Evolutionary conservation across 176 grass and related monocot species (phyloP), one percentile per base, ranked within the genome.

Genomic region (Paspalum vaginatum): DNA sequence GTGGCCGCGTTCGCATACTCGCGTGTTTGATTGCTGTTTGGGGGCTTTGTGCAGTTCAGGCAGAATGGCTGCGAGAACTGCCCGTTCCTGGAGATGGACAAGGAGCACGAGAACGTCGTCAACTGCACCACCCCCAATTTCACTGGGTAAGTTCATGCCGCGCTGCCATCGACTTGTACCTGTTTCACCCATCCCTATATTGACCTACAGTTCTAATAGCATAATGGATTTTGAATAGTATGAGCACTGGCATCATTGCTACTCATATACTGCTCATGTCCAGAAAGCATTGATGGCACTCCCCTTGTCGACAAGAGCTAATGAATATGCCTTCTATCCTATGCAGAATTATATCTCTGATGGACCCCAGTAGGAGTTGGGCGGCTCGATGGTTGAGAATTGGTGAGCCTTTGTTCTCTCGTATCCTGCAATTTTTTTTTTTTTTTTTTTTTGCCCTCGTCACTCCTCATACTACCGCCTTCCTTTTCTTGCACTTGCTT

Each of bases 351-450:
- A 98, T 98, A 81, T 95, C 92, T 4, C 77, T 95, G 79, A 98
- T 94, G 87, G 92, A 99, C 85, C 96, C 96, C 41, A 88, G 82
- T 85, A 95, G 93, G 90, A 98, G 96, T 45, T 95, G 96, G 96
- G 81, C 96, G 82, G 96, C 96, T 82, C 93, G 92, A 39, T 98
- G 96, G 96, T 78, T 95, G 78, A 93, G 96, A 82, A 98, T 98
- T 75, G 96, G 96, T 98, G 65, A 78, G 84, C 50, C 1, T 40
- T 16, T 76, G 55, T 42, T 81, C 59, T 41, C 7, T 2, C 6
- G 37, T 45, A 6, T 20, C 39, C 14, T 61, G 8, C 47, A 25
- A 65, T 75, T 72, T 9, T 18, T 65, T 20, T 32, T 38, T 65
- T 20, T 32, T 38, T n/a, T 75, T 72, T 9, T 18, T 65, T 20